Conservation (phyloP, 495 filamentous ascomycete genomes). For the Xylaria bambusicola region DNA sequence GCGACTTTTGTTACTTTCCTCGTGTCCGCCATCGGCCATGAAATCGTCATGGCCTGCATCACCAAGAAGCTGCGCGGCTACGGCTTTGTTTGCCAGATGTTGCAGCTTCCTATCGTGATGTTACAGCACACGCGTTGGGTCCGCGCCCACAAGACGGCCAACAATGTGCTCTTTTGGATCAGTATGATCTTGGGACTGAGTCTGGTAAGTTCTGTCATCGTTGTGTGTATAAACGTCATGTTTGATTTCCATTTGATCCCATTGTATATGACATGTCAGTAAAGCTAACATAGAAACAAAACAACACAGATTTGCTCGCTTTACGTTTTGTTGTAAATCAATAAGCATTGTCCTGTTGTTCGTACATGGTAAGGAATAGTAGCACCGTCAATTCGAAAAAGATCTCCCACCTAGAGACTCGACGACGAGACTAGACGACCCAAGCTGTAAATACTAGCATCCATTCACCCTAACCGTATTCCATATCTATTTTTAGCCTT, state of each 20-base stretch:
- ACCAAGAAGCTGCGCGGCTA: slow-evolving; percentile 96
- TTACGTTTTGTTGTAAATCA: slow-evolving; percentile 49
- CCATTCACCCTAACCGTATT: neutral
- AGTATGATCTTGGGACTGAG: slow-evolving; percentile 91
- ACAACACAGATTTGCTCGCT: slow-evolving; percentile 52
- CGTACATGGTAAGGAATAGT: neutral
- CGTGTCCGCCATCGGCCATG: slow-evolving; percentile 84
- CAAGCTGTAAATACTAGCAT: slow-evolving; percentile 5
- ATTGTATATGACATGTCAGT: neutral
- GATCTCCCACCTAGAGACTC: neutral
- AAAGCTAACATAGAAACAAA: slow-evolving; percentile 15
- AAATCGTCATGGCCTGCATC: slow-evolving; percentile 96
- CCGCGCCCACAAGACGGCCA: slow-evolving; percentile 71
- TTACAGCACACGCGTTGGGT: slow-evolving; percentile 80
- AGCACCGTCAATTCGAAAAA: no score
- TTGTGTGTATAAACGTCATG: neutral
- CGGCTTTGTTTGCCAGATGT: slow-evolving; percentile 92
- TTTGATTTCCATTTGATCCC: neutral
- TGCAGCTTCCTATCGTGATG: slow-evolving; percentile 91
- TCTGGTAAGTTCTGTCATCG: slow-evolving; percentile 61
- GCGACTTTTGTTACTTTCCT: slow-evolving; percentile 93
- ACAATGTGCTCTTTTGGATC: slow-evolving; percentile 93
- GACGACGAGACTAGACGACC: neutral
- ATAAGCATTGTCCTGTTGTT: neutral
- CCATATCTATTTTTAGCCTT: neutral